Evolutionary conservation across 164 flowering plant genomes (phyloP).

Genomic region (Tetracentron sinense): DNA sequence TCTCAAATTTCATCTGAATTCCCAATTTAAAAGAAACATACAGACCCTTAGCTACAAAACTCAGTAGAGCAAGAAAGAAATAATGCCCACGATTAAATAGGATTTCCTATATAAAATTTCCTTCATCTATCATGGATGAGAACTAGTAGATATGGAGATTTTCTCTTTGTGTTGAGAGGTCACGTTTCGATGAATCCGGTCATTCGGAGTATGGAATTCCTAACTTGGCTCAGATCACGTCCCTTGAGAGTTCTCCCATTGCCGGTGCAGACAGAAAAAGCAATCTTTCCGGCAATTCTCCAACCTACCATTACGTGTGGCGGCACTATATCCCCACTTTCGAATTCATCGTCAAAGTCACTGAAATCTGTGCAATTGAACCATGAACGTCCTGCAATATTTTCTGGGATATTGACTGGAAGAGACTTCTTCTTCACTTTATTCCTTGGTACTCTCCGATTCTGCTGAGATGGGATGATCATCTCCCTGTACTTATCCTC

Average conservation of each 20-base stretch:
- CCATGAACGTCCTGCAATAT: neutral
- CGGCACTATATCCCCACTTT: slow-evolving; percentile 44
- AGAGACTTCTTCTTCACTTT: slow-evolving; percentile 9
- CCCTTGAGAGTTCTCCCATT: slow-evolving; percentile 70
- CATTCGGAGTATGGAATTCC: slow-evolving; percentile 69
- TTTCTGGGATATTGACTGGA: slow-evolving; percentile 38
- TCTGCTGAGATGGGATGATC: too few species aligned
- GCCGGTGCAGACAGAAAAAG: slow-evolving; percentile 54
- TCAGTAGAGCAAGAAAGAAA: too few species aligned
- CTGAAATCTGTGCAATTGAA: slow-evolving; percentile 15
- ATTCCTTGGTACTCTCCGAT: neutral
- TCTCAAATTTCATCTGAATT: too few species aligned
- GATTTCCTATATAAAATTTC: too few species aligned
- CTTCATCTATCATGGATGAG: too few species aligned
- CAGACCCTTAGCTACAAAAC: too few species aligned
- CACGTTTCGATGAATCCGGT: slow-evolving; percentile 62
- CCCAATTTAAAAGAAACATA: too few species aligned
- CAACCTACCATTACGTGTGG: slow-evolving; percentile 35
- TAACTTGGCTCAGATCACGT: slow-evolving; percentile 55
- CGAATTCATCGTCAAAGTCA: slow-evolving; percentile 20
- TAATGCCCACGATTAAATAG: too few species aligned
- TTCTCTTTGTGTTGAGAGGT: too few species aligned
- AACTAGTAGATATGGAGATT: too few species aligned
- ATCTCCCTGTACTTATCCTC: neutral
- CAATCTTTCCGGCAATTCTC: slow-evolving; percentile 27